phyloP scores from a whole-genome alignment of 31 red algal species.

The Odonthalia washingtoniensis region DNA sequence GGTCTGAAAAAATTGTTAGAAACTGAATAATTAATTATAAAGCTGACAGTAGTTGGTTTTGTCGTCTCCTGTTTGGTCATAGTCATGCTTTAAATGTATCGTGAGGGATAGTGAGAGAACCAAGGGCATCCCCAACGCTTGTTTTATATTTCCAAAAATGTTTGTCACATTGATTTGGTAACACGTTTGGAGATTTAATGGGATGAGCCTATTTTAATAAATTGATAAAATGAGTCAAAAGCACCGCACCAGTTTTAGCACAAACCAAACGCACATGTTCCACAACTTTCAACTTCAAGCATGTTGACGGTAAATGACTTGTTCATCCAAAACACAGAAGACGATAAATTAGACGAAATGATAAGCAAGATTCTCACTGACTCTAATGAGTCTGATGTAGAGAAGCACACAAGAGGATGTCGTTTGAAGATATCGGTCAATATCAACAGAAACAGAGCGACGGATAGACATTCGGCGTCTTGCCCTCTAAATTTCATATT shows the following conservation, averaged over 20 bases:
- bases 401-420: neutral
- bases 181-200: neutral
- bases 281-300: neutral
- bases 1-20: no score
- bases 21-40: no score
- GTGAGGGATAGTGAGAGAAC: no score
- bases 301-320: neutral
- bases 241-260: neutral
- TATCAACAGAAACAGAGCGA: neutral
- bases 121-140: neutral
- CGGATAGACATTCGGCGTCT: no score
- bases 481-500: no score
- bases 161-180: neutral
- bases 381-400: neutral
- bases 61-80: no score
- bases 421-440: neutral
- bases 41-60: no score
- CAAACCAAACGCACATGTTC: neutral
- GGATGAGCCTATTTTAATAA: neutral
- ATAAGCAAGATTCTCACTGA: neutral
- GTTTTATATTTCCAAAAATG: neutral
- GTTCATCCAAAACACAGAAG: neutral
- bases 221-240: neutral
- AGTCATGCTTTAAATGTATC: no score
- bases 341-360: neutral